phyloP scores from a whole-genome alignment of 2,329 filamentous ascomycete genomes.

The Colletotrichum sp. region DNA sequence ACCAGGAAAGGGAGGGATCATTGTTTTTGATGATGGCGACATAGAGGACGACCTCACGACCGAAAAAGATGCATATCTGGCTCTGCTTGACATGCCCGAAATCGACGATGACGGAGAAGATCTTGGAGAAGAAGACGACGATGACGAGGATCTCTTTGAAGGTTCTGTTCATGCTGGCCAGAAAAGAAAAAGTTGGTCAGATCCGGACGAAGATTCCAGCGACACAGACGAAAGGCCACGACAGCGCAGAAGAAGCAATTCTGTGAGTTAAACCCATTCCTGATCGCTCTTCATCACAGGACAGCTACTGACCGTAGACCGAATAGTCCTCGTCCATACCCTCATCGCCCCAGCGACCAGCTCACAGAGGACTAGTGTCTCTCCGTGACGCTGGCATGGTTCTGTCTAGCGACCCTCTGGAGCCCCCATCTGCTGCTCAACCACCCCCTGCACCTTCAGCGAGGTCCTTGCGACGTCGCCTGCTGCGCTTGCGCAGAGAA shows the following conservation, averaged over 20 bases:
- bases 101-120: constrained; percentile 76
- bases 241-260: constrained; percentile 87
- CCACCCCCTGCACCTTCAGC: constrained; percentile 70
- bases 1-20: constrained; percentile 82
- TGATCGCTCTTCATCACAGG: neutral
- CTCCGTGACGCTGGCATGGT: constrained; percentile 52
- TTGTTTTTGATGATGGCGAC: constrained; percentile 96
- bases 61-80: constrained; percentile 83
- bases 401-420: constrained; percentile 52
- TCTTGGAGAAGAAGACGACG: constrained; percentile 62
- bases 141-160: constrained; percentile 48
- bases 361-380: constrained; percentile 64
- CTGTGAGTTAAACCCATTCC: constrained; percentile 57
- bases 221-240: constrained; percentile 78
- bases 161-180: constrained; percentile 53
- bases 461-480: constrained; percentile 71
- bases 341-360: constrained; percentile 65
- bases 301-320: constrained; percentile 24
- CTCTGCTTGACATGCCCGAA: constrained; percentile 90
- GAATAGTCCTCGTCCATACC: constrained; percentile 69
- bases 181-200: constrained; percentile 83
- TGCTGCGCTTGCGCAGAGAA: constrained; percentile 77
- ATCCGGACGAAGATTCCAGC: constrained; percentile 67
- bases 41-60: constrained; percentile 80
- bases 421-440: constrained; percentile 64